Evolutionary conservation across 2,329 filamentous ascomycete genomes (phyloP).

Genomic region (Blastomyces gilchristii): DNA sequence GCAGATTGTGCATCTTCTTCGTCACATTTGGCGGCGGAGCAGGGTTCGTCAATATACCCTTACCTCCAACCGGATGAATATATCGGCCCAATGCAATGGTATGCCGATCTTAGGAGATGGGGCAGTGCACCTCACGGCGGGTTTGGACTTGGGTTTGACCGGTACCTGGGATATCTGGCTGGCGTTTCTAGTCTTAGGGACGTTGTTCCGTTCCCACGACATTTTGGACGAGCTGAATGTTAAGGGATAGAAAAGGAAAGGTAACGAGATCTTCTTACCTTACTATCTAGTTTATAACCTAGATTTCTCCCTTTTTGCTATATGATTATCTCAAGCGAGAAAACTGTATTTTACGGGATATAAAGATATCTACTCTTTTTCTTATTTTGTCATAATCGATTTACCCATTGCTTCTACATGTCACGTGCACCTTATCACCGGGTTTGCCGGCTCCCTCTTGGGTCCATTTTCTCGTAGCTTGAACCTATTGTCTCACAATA

Average conservation of each 20-base stretch:
- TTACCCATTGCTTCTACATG: background rate
- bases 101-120: conserved; percentile 76
- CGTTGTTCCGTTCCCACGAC: conserved; percentile 75
- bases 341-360: background rate
- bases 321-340: background rate
- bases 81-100: conserved; percentile 62
- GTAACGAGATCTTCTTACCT: too few species aligned
- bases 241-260: conserved; percentile 10
- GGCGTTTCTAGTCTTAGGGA: conserved; percentile 76
- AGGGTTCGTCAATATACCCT: conserved; percentile 23
- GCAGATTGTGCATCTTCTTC: conserved; percentile 3
- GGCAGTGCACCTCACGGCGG: conserved; percentile 87
- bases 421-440: background rate
- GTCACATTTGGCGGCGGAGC: conserved; percentile 13
- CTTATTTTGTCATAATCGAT: background rate
- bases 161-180: conserved; percentile 70
- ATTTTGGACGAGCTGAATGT: conserved; percentile 45
- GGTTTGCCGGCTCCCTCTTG: background rate
- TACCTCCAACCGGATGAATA: conserved; percentile 31
- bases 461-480: too few species aligned
- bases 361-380: background rate
- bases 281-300: background rate
- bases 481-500: background rate
- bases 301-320: background rate
- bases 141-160: conserved; percentile 83